These are phyloP conservation scores for Fusarium oxysporum DNA, from an alignment of 2,329 filamentous ascomycete species.

Conservation along the genomic window DNA sequence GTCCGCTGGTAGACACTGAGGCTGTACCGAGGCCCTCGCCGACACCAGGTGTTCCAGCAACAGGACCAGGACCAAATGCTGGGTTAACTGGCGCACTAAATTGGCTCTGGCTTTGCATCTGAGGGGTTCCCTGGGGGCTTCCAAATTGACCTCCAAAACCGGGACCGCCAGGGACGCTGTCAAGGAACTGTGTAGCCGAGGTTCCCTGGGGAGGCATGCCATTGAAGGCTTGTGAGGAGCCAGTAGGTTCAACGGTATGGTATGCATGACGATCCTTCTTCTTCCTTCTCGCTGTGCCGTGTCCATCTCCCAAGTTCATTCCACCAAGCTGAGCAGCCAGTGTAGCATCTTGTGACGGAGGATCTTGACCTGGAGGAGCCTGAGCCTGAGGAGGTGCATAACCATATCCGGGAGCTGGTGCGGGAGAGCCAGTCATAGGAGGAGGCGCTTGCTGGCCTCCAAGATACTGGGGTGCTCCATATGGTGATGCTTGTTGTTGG, in stretches of 20 bases:
- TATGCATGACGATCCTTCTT: conserved; percentile 97
- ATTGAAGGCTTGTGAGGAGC: conserved; percentile 76
- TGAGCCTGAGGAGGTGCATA: conserved; percentile 45
- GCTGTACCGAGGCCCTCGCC: conserved; percentile 48
- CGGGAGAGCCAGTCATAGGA: conserved; percentile 42
- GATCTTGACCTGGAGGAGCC: conserved; percentile 45
- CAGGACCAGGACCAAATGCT: conserved; percentile 48
- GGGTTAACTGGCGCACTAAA: conserved; percentile 71
- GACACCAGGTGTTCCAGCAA: conserved; percentile 43
- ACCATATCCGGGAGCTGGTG: conserved; percentile 45
- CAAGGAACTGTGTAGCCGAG: conserved; percentile 57
- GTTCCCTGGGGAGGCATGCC: conserved; percentile 71
- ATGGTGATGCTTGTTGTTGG: conserved; percentile 56
- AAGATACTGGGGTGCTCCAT: conserved; percentile 57
- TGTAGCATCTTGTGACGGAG: conserved; percentile 58
- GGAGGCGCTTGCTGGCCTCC: conserved; percentile 49
- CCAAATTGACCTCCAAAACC: conserved; percentile 59
- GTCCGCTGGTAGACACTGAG: conserved; percentile 50
- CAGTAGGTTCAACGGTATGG: conserved; percentile 82
- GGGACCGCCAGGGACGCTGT: conserved; percentile 46
- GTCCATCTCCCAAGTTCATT: conserved; percentile 71
- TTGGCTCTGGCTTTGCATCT: conserved; percentile 58
- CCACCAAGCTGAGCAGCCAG: conserved; percentile 81
- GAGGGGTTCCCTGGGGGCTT: conserved; percentile 58
- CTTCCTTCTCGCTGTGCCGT: conserved; percentile 71